Percentiles rank a stretch among this genome's conserved stretches.
phyloP scores from a whole-genome alignment of 169 alveolate species.

The Plasmodium cynomolgi region DNA sequence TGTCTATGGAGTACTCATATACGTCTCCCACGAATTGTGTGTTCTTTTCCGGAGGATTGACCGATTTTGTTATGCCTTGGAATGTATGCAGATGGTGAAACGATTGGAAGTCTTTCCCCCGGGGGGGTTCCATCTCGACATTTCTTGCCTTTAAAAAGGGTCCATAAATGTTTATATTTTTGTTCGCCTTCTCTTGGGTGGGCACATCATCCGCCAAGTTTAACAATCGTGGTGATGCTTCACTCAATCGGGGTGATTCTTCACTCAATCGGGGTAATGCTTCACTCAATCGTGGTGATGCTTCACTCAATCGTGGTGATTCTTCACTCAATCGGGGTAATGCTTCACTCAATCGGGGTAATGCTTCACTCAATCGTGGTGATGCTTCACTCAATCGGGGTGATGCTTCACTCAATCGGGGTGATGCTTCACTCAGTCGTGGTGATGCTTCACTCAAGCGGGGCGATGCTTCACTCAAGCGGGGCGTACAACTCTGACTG shows the following conservation, averaged over 20 bases:
- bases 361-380: background rate
- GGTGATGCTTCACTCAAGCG: background rate
- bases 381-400: too few species aligned
- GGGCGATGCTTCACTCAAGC: too few species aligned
- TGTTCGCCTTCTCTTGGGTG: background rate
- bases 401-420: too few species aligned
- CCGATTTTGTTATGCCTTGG: background rate
- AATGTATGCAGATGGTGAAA: background rate
- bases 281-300: background rate
- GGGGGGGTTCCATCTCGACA: background rate
- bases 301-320: background rate
- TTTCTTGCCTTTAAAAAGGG: background rate
- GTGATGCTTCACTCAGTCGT: too few species aligned
- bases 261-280: background rate
- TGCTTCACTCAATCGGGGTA: background rate
- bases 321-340: too few species aligned
- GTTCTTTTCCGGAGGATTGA: background rate
- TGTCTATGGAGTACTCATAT: slow-evolving; percentile 27
- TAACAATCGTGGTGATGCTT: background rate
- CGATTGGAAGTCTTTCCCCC: background rate
- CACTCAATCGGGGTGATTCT: too few species aligned
- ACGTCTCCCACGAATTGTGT: background rate
- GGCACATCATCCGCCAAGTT: background rate
- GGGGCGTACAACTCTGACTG: background rate
- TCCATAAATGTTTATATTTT: background rate